Evolutionary conservation across 495 filamentous ascomycete genomes (phyloP).

Genomic region (Xylaria venustula): DNA sequence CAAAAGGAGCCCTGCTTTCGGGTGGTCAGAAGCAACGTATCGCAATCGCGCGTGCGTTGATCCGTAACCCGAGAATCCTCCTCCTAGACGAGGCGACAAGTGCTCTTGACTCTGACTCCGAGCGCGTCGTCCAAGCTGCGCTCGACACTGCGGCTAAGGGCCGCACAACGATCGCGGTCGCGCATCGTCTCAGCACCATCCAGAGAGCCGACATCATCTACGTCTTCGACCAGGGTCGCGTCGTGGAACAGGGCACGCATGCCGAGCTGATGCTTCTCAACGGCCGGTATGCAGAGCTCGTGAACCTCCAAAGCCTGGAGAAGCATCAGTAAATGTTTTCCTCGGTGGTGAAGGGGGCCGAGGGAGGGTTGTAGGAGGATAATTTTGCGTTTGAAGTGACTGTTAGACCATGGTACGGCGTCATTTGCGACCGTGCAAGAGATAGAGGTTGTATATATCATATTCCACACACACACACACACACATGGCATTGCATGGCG

Average conservation of each 20-base stretch:
- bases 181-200: constrained; percentile 74
- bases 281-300: constrained; percentile 74
- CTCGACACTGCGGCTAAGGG: constrained; percentile 72
- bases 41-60: constrained; percentile 69
- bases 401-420: neutral
- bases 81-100: constrained; percentile 83
- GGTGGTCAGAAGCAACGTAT: constrained; percentile 86
- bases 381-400: neutral
- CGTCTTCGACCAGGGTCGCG: constrained; percentile 72
- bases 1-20: constrained; percentile 73
- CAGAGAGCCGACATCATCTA: constrained; percentile 84
- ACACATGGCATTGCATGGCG: constrained; percentile 10
- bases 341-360: no score
- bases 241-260: constrained; percentile 75
- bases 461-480: neutral
- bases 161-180: constrained; percentile 76
- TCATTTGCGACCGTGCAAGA: no score
- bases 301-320: constrained; percentile 74
- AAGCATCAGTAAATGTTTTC: constrained; percentile 39
- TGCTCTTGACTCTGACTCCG: constrained; percentile 76
- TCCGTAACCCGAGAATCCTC: constrained; percentile 61
- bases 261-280: constrained; percentile 61
- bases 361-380: neutral
- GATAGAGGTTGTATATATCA: no score
- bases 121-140: constrained; percentile 80